Conservation (phyloP, 108 stramenopile species). For the Skeletonema tropicum region DNA sequence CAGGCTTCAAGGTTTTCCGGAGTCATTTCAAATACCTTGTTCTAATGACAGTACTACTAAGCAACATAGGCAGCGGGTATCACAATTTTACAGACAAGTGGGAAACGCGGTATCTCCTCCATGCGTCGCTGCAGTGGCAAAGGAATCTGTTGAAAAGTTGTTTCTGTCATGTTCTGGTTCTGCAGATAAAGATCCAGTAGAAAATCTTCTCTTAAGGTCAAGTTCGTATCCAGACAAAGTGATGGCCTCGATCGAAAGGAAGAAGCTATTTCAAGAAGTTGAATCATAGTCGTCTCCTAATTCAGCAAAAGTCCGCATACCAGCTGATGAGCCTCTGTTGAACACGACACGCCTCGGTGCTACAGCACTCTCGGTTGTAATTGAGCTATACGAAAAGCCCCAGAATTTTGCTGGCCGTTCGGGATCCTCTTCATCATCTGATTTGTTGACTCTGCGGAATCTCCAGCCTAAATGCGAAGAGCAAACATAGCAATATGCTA, state of each 20-base stretch:
- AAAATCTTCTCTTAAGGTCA: slow-evolving; percentile 8
- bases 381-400: slow-evolving; percentile 22
- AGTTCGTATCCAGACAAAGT: slow-evolving; percentile 17
- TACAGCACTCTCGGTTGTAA: slow-evolving; percentile 25
- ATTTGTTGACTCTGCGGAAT: slow-evolving; percentile 52
- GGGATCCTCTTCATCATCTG: slow-evolving; percentile 4
- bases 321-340: background rate
- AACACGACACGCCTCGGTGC: slow-evolving; percentile 15
- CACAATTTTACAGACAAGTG: slow-evolving; percentile 32
- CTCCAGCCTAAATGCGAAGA: slow-evolving; percentile 82
- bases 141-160: background rate
- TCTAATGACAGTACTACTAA: background rate
- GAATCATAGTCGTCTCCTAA: background rate
- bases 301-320: background rate
- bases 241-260: slow-evolving; percentile 5
- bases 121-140: slow-evolving; percentile 27
- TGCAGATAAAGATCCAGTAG: background rate
- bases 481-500: slow-evolving; percentile 66
- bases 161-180: background rate
- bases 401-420: slow-evolving; percentile 19
- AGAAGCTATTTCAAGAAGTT: background rate
- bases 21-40: slow-evolving; percentile 24
- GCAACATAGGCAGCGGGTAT: slow-evolving; percentile 2
- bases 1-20: slow-evolving; percentile 46
- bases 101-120: slow-evolving; percentile 34